These are phyloP conservation scores for Endotrypanum monterogeii DNA, from an alignment of 208 protist species.

Conservation along the genomic window DNA sequence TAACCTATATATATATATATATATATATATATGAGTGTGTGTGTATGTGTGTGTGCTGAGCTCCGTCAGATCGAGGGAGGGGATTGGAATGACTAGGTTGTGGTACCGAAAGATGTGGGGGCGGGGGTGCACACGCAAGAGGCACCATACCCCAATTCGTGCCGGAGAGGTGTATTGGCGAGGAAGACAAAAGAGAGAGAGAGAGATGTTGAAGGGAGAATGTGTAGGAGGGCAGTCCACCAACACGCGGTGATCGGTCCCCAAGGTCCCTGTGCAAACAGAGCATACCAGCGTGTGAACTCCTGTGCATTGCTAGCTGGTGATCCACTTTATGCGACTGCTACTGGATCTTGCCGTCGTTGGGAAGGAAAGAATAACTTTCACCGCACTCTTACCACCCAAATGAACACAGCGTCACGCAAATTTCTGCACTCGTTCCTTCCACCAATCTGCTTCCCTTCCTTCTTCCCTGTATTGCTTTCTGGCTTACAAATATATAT, in stretches of 20 bases:
- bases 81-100: background rate
- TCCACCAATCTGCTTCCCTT: too few relatives aligned
- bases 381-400: too few relatives aligned
- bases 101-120: background rate
- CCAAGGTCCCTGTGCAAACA: background rate
- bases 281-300: too few relatives aligned
- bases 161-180: background rate
- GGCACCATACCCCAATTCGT: too few relatives aligned
- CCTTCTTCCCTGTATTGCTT: too few relatives aligned
- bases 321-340: background rate
- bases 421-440: too few relatives aligned
- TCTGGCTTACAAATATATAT: too few relatives aligned
- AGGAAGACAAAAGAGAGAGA: background rate
- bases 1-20: slow-evolving; percentile 9
- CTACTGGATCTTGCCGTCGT: background rate
- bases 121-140: too few relatives aligned
- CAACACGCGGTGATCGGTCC: background rate
- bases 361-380: too few relatives aligned
- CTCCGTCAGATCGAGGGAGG: too few relatives aligned
- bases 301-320: background rate
- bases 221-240: background rate
- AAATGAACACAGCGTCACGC: too few relatives aligned
- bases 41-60: background rate
- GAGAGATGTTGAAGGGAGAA: background rate
- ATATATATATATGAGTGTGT: slow-evolving; percentile 6